Evolutionary conservation across 2,329 filamentous ascomycete species (phyloP), one percentile per base, ranked within the genome.

Genomic region (Ophioceras dolichostomum): DNA sequence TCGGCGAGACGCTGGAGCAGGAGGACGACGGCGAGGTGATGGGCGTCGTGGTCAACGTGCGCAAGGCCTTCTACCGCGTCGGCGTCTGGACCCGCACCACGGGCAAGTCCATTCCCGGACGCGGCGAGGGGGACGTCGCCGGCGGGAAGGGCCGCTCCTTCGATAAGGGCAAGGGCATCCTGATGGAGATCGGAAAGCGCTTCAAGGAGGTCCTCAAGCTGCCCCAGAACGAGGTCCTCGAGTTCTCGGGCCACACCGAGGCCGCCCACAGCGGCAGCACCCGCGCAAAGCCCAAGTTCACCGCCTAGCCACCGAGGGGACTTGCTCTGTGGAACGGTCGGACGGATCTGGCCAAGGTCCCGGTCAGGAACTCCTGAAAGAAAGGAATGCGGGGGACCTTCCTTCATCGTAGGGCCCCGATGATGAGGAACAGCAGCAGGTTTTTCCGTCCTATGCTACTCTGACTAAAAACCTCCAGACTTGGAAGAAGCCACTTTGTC

Each of bases 1-100:
- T 98, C 49, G 91, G 91, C 54, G 93, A 98, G 73, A 96, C 89
- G 19, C 82, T 98, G 39, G 91, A 98, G 68, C 80, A 84, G 29
- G 88, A 95, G 56, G 80, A 81, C 24, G 91, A 96, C 55, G 88
- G 88, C 50, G 93, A 98, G 63, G 83, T 98, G 59, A 96, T 96
- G 91, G 91, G 91, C 46, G 93, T 98, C 24, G 91, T 98, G 19
- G 88, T 96, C 68, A 98, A 98, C 62, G 89, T 98, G 41, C 83
- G 91, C 61, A 95, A 94, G 70, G 88, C 83, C 36, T 96, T 98
- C 68, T 98, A 87, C 74, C 84, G 91, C 68, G 83, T 98, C 49
- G 88, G 89, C 56, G 77, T 96, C 50, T 98, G 93, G 91, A 98
- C 91, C 45, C 83, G 87, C 54, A 94, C 88, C 41, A 86, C 86